Percentiles rank a stretch among this genome's conserved stretches.
These are phyloP conservation scores for Heritiera fomes DNA, from an alignment of 345 rosid genomes.

Conservation along the genomic window DNA sequence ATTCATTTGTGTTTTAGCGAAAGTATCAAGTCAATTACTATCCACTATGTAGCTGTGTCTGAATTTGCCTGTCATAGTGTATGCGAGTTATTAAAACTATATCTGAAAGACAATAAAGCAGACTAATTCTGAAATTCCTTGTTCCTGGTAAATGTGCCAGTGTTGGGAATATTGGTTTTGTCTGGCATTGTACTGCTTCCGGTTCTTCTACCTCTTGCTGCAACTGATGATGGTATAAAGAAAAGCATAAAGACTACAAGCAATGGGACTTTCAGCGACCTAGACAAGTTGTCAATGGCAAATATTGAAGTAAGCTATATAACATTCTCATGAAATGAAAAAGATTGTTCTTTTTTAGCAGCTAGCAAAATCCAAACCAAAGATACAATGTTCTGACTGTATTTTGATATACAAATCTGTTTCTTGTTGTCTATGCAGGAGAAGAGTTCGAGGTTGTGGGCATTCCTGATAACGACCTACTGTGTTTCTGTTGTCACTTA, in stretches of 20 bases:
- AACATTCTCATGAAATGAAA: not conserved
- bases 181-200: conserved; percentile 73
- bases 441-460: conserved; percentile 69
- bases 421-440: conserved; percentile 35
- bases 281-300: conserved; percentile 79
- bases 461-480: conserved; percentile 55
- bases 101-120: not conserved
- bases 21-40: not conserved
- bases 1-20: not conserved
- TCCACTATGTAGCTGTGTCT: not conserved
- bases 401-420: not conserved
- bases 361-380: too few relatives aligned
- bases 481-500: conserved; percentile 84
- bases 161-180: conserved; percentile 62
- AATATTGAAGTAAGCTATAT: conserved; percentile 56
- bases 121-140: not conserved
- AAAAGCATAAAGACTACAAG: conserved; percentile 30
- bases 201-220: conserved; percentile 74
- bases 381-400: too few relatives aligned
- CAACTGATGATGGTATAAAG: conserved; percentile 44
- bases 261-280: conserved; percentile 56
- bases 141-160: conserved; percentile 39
- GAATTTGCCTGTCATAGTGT: not conserved
- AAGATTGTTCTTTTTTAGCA: not conserved
- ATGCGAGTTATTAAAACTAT: not conserved